Evolutionary conservation across 1,139 yeast genomes (phyloP), one percentile per base, ranked within the genome.

Genomic region (Saccharomyces hybrid): DNA sequence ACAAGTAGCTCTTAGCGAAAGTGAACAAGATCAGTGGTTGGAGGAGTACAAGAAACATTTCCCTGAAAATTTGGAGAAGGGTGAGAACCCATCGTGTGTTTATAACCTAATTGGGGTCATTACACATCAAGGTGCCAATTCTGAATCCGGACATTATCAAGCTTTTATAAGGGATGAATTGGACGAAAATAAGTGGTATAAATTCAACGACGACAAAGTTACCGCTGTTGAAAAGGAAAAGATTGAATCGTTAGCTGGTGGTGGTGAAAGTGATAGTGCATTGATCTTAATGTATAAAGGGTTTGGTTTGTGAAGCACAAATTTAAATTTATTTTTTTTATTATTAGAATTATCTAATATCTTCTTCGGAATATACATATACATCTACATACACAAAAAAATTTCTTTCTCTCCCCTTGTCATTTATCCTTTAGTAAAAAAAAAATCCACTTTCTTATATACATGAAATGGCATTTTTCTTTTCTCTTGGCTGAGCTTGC

Each of bases 71-170:
- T 57, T 73, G 50, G 69, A 71, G 46, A 73, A 78, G 4, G 87
- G 90, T 16, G 91, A 88, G 62, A 91, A 91, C 66, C 93, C 96
- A 3, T 85, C 95, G 0, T 89, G 95, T 1, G 80, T 93, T 44
- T 93, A 93, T 68, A 90, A 89, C 61, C 79, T 95, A 60, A 76
- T 76, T 52, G 93, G 96, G 0, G 82, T 93, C 28, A 82, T 93
- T 56, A 90, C 98, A 2, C 99, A 93, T 72, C 87, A 85, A 64
- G 99, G 99, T 49, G 85, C 96, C 4, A 84, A 91, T 51, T 97
- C 99, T 0, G 98, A 95, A 70, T 86, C 96, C 42, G 99, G 99
- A 4, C 99, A 93, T 71, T 93, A 95, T 70, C 97, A 90, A 72
- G 84, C 95, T 26, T 93, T 88, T 73, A 85, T 87, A 29, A 83